Percentiles rank a stretch among this genome's conserved stretches.
Conservation (phyloP, 345 rosid genomes). For the Rhodomyrtus tomentosa region DNA sequence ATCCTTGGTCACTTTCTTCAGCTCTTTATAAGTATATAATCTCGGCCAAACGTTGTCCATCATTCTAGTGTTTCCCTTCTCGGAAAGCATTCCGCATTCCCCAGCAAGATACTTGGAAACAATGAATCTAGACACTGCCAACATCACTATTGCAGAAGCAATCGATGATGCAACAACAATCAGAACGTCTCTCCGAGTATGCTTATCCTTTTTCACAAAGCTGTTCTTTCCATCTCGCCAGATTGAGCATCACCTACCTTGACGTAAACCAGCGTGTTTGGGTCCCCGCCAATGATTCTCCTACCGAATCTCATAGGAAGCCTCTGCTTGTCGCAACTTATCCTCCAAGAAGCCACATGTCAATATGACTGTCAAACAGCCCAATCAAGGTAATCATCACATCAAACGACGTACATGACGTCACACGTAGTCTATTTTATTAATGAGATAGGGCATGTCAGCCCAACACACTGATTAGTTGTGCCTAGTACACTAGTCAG, state of each 20-base stretch:
- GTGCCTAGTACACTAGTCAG: too few relatives aligned
- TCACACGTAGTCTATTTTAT: too few relatives aligned
- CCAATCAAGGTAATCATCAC: too few relatives aligned
- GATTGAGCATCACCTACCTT: conserved; percentile 12
- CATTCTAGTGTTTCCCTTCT: background rate
- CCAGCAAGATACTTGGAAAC: background rate
- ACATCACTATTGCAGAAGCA: background rate
- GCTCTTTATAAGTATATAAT: conserved; percentile 4
- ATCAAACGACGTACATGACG: too few relatives aligned
- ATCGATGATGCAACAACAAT: background rate
- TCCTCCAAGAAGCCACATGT: too few relatives aligned
- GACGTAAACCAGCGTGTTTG: conserved; percentile 1
- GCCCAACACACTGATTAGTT: too few relatives aligned
- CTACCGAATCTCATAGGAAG: conserved; percentile 15
- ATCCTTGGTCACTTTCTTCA: conserved; percentile 4
- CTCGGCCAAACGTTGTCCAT: background rate
- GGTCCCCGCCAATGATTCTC: too few relatives aligned
- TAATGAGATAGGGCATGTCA: too few relatives aligned
- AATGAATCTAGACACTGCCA: background rate
- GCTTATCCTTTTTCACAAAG: too few relatives aligned
- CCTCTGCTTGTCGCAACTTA: conserved; percentile 6
- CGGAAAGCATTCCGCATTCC: background rate
- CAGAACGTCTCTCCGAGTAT: background rate
- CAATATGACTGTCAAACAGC: too few relatives aligned
- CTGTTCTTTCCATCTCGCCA: too few relatives aligned